Percentiles rank a stretch among this genome's conserved stretches.
Evolutionary conservation across 1,284 basidiomycete genomes (phyloP).

Genomic region (Puccinia novopanici): DNA sequence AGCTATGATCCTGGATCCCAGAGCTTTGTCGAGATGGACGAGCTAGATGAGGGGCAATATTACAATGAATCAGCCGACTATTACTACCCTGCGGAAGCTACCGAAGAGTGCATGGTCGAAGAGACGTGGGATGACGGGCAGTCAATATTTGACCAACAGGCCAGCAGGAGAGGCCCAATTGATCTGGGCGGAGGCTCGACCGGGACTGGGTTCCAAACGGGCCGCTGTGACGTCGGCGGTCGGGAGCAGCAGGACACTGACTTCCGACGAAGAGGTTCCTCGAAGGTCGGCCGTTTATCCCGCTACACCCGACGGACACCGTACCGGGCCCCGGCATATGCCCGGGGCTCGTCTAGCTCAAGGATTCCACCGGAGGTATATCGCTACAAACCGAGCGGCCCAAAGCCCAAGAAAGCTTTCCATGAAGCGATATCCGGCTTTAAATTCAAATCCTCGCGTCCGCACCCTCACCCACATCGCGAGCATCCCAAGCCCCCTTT

Average conservation of each 20-base stretch:
- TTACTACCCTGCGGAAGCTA: conserved; percentile 9
- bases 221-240: neutral
- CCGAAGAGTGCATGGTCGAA: neutral
- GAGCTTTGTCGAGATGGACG: neutral
- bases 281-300: conserved; percentile 29
- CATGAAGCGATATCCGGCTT: conserved; percentile 15
- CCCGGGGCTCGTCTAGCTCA: conserved; percentile 27
- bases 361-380: conserved; percentile 19
- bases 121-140: conserved; percentile 3
- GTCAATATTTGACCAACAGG: neutral
- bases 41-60: neutral
- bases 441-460: neutral
- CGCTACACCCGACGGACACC: conserved; percentile 12
- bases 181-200: neutral
- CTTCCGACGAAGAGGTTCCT: neutral
- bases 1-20: neutral
- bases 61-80: neutral
- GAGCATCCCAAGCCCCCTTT: neutral
- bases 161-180: neutral
- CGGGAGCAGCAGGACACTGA: neutral
- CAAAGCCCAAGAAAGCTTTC: neutral
- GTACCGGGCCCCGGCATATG: conserved; percentile 16
- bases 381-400: neutral
- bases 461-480: neutral
- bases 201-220: neutral